Percentiles rank a stretch among this genome's conserved stretches.
These are phyloP conservation scores for Blastomyces gilchristii DNA, from an alignment of 2,329 filamentous ascomycete genomes.

Conservation along the genomic window DNA sequence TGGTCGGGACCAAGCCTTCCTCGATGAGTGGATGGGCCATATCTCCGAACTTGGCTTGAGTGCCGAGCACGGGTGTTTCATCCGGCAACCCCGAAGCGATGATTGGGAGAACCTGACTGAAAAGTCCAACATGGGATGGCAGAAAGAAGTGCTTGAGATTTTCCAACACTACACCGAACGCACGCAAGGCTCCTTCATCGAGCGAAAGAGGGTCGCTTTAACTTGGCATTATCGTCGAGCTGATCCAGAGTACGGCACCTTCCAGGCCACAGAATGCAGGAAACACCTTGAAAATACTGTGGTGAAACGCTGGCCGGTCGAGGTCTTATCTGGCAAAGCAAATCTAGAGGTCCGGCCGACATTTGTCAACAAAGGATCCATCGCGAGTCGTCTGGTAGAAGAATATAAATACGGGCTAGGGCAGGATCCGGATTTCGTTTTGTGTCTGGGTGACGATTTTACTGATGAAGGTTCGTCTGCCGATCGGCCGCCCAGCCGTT, in stretches of 20 bases:
- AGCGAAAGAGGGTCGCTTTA: constrained; percentile 84
- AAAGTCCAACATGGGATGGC: constrained; percentile 84
- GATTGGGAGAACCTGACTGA: constrained; percentile 86
- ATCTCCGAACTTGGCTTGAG: constrained; percentile 84
- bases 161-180: constrained; percentile 84
- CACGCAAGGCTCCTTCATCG: constrained; percentile 83
- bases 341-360: constrained; percentile 94
- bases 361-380: constrained; percentile 97
- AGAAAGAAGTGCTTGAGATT: constrained; percentile 67
- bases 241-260: constrained; percentile 71
- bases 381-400: constrained; percentile 69
- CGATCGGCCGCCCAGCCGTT: neutral
- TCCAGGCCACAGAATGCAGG: constrained; percentile 71
- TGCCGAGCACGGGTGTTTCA: constrained; percentile 94
- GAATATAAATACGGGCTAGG: constrained; percentile 50
- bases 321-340: constrained; percentile 94
- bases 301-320: constrained; percentile 72
- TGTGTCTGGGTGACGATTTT: constrained; percentile 90
- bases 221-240: constrained; percentile 96
- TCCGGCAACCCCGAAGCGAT: constrained; percentile 64
- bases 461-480: constrained; percentile 74
- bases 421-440: constrained; percentile 66
- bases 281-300: constrained; percentile 70
- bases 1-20: constrained; percentile 82
- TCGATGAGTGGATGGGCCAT: constrained; percentile 85